Base-by-base conservation (phyloP, 2,329 filamentous ascomycete genomes). In the Catunica adiposa region DNA sequence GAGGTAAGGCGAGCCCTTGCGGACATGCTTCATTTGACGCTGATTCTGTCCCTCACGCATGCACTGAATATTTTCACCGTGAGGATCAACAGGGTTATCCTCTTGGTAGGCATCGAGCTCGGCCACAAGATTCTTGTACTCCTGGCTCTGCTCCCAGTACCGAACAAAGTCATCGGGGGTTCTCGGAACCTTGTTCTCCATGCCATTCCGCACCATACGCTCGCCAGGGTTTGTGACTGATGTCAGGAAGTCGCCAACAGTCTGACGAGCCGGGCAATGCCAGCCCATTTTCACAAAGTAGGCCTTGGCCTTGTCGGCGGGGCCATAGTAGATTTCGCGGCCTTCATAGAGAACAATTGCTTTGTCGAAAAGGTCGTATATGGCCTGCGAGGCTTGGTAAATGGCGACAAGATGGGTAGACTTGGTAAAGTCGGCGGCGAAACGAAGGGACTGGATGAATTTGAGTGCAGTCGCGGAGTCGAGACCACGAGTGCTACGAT, bases 391-490 rank as follows among this genome's bases (percentile, higher is more conserved):
- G 2, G 83, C 77, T 66, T 87, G 83, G 59, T 87, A 87, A 7
- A 88, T 77, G 8, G 84, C 81, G 2, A 89, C 80, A 1, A 77
- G 70, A 1, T 80, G 79, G 0, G 83, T 76, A 0, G 76, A 76
- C 14, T 76, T 70, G 1, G 76, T 73, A 61, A 86, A 74, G 60
- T 86, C 80, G 0, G 83, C 81, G 0, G 81, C 70, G 17, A 80
- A 72, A 15, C 83, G 73, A 26, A 89, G 68, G 14, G 79, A 77
- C 61, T 83, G 75, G 3, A 84, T 81, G 59, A 88, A 89, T 62
- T 86, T 82, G 40, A 87, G 67, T 0, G 85, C 85, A 0, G 82
- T 88, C 6, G 80, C 80, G 0, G 82, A 80, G 65, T 89, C 86
- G 0, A 90, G 72, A 9, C 86, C 86, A 53, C 78, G 74, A 0